Evolutionary conservation across 352 stramenopile species (phyloP).

Genomic region (Phytopythium aichiense): DNA sequence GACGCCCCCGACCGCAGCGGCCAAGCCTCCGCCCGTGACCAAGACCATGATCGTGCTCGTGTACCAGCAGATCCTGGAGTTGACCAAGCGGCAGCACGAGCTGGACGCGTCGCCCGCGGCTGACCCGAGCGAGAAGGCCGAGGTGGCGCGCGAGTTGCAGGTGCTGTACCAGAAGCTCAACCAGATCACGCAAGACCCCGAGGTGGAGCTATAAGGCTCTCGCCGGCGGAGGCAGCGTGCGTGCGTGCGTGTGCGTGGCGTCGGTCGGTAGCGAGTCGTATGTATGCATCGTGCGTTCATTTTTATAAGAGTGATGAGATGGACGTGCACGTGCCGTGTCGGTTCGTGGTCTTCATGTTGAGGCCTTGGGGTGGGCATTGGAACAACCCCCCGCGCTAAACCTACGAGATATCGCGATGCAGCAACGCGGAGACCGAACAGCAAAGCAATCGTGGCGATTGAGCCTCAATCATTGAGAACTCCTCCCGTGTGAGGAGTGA

Average conservation of each 20-base stretch:
- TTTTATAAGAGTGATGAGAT: too few species aligned
- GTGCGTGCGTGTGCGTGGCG: background rate
- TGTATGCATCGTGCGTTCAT: background rate
- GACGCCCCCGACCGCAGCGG: slow-evolving; percentile 5
- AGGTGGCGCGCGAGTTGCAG: slow-evolving; percentile 38
- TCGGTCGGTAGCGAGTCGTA: background rate
- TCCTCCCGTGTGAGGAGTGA: too few species aligned
- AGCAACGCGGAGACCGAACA: too few species aligned
- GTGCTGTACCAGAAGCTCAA: slow-evolving; percentile 52
- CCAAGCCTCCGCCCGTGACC: slow-evolving; percentile 14
- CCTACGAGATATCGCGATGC: too few species aligned
- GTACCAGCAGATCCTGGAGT: slow-evolving; percentile 60
- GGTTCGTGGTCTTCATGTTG: too few species aligned
- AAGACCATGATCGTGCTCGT: slow-evolving; percentile 50
- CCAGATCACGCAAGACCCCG: slow-evolving; percentile 19
- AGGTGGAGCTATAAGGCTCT: slow-evolving; percentile 15
- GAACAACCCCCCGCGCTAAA: too few species aligned
- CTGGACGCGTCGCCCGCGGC: slow-evolving; percentile 38
- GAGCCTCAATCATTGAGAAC: too few species aligned
- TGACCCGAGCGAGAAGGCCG: slow-evolving; percentile 29
- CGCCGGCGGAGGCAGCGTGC: background rate
- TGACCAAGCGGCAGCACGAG: slow-evolving; percentile 53
- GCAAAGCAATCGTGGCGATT: too few species aligned
- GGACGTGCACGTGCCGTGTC: too few species aligned
- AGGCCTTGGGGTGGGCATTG: too few species aligned